These are phyloP conservation scores for Blastocystis sp. DNA, from an alignment of 352 stramenopile species.

Conservation along the genomic window DNA sequence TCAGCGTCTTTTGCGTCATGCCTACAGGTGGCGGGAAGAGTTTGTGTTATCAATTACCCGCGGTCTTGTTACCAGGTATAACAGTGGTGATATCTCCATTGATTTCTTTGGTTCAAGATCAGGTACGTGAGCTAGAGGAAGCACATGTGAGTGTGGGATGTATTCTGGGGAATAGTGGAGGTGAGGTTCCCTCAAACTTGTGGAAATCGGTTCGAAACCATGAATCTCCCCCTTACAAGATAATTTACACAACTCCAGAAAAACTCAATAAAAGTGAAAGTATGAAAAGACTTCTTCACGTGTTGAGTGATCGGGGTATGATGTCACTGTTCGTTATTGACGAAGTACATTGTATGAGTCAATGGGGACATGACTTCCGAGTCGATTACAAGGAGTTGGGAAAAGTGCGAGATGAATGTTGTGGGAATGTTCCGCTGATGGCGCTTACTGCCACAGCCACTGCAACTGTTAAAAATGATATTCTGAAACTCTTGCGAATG, in stretches of 20 bases:
- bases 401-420: not conserved
- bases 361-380: conserved; percentile 89
- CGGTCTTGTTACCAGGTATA: conserved; percentile 73
- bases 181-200: not conserved
- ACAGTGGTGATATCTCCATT: conserved; percentile 84
- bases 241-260: conserved; percentile 39
- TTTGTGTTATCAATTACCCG: conserved; percentile 91
- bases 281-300: conserved; percentile 20
- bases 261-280: conserved; percentile 57
- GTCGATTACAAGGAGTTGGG: conserved; percentile 70
- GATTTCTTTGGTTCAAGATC: conserved; percentile 84
- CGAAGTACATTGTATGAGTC: conserved; percentile 85
- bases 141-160: conserved; percentile 65
- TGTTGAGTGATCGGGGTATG: conserved; percentile 10
- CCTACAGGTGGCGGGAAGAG: conserved; percentile 95
- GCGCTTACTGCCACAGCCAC: conserved; percentile 85
- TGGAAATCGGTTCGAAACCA: not conserved
- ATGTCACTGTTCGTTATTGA: conserved; percentile 81
- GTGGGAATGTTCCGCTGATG: conserved; percentile 68
- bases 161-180: conserved; percentile 21
- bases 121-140: conserved; percentile 75
- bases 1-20: conserved; percentile 81
- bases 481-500: conserved; percentile 5
- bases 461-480: conserved; percentile 63
- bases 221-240: not conserved